These are phyloP conservation scores for Croton laevigatus DNA, from an alignment of 441 rosid species.

Conservation along the genomic window DNA sequence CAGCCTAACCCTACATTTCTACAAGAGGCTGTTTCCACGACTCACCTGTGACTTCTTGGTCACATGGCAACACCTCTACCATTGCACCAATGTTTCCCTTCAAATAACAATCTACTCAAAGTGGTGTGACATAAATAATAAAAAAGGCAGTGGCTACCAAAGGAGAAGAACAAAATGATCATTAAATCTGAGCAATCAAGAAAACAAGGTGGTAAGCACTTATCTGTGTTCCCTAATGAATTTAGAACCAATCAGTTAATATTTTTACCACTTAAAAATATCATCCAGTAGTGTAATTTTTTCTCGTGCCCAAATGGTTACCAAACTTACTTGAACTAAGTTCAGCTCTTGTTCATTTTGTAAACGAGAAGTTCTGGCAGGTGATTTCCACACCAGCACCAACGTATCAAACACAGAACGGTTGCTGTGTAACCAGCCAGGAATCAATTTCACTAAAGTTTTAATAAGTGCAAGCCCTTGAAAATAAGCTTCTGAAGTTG, in stretches of 20 bases:
- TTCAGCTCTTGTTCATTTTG: slow-evolving; percentile 91
- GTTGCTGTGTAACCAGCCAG: slow-evolving; percentile 92
- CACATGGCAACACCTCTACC: too few relatives aligned
- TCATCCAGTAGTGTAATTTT: not conserved
- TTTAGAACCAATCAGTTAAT: not conserved
- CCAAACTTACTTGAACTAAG: slow-evolving; percentile 78
- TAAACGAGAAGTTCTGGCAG: slow-evolving; percentile 81
- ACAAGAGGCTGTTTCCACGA: too few relatives aligned
- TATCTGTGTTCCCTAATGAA: not conserved
- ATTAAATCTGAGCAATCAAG: not conserved
- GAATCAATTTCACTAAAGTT: slow-evolving; percentile 84
- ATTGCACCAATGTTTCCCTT: too few relatives aligned
- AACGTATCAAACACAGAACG: slow-evolving; percentile 79
- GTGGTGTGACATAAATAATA: not conserved
- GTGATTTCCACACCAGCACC: slow-evolving; percentile 91
- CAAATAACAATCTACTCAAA: too few relatives aligned
- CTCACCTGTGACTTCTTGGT: too few relatives aligned
- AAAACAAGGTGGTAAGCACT: not conserved
- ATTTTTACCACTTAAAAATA: not conserved
- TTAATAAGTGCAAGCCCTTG: slow-evolving; percentile 94
- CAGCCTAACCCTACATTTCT: too few relatives aligned
- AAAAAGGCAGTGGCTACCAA: not conserved
- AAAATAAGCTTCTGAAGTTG: slow-evolving; percentile 77
- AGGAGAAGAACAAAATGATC: not conserved
- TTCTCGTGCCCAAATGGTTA: slow-evolving; percentile 5